Percentiles rank a stretch among this genome's conserved stretches.
Conservation (phyloP, 176 grass and related monocot species). For the sorghum (Sorghum bicolor) region Sorghum_bicolor_NCBIv3 NC_012871.2:61420001-61420500, state of each 20-base stretch:
- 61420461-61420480: conserved; percentile 54
- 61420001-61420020: conserved; percentile 53
- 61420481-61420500: conserved; percentile 54
- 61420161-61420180: conserved; percentile 61
- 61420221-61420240: conserved; percentile 55
- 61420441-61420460: conserved; percentile 29
- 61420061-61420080: conserved; percentile 65
- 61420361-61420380: conserved; percentile 51
- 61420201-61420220: conserved; percentile 82
- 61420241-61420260: conserved; percentile 52
- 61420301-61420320: conserved; percentile 64
- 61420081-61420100: conserved; percentile 60
- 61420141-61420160: conserved; percentile 53
- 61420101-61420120: conserved; percentile 76
- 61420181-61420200: conserved; percentile 64
- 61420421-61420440: conserved; percentile 38
- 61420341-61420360: conserved; percentile 33
- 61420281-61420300: conserved; percentile 42
- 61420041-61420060: conserved; percentile 67
- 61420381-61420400: conserved; percentile 55
- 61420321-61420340: conserved; percentile 45
- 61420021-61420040: conserved; percentile 44
- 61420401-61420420: conserved; percentile 44
- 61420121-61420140: conserved; percentile 34
- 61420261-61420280: conserved; percentile 80